Base-by-base conservation (phyloP, 805 yeast genomes). In the Isabelozyma gotoi region DNA sequence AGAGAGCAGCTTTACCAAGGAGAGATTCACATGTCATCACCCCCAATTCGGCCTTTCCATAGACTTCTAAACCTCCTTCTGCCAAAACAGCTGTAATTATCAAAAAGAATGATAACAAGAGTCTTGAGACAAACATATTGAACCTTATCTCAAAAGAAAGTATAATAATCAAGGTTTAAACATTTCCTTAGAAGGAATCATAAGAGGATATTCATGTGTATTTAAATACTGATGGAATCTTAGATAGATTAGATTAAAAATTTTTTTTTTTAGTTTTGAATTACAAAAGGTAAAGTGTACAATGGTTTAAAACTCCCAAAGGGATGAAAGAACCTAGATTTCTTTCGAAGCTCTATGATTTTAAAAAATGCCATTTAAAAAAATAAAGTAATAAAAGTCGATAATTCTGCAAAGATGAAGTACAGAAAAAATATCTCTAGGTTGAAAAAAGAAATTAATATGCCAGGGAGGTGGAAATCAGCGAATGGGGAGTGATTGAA, bases 21-120 rank as follows among this genome's bases (percentile, higher is more conserved):
- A 62, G 39, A 8, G 48, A 31, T 6, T 48, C 43, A 50, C 72
- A 67, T 0, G 65, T 64, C 12, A 19, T 24, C n/a, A 60, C 56
- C 11, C 62, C 60, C 20, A 67, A 52, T 6, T 48, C 56, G 16
- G 53, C 52, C 32, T 55, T 51, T 31, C 49, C 58, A 48, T 55
- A 63, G 20, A 65, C 51, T 32, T 42, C 38, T 24, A 50, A 48
- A 14, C 48, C 60, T 11, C 8, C 34, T 12, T 39, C 52, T 6
- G 60, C 59, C 34, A 46, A 20, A 6, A 51, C 51, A 3, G 29
- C 11, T 24, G 34, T 10, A 14, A 32, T 11, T 32, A 32, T 11
- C 16, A 14, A n/a, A 32, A 16, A 14, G n/a, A 32, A 32, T 5
- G 34, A 14, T 14, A 14, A 8, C 2, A 32, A 32, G n/a, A 16